phyloP scores from a whole-genome alignment of 2,329 filamentous ascomycete genomes.

The Colletotrichum sp. region DNA sequence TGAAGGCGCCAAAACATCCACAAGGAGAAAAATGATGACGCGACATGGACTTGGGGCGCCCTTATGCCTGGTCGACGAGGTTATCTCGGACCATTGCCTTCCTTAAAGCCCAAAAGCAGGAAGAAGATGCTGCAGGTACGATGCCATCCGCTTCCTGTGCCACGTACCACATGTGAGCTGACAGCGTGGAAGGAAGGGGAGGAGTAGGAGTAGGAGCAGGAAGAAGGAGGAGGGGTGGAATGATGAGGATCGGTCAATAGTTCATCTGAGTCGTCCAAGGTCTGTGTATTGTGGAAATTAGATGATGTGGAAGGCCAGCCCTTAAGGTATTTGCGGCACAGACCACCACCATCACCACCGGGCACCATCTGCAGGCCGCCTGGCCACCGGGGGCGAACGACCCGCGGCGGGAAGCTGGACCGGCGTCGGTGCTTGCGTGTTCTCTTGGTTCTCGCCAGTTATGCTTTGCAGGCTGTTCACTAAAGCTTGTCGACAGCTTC shows the following conservation, averaged over 20 bases:
- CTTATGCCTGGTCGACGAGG: not conserved
- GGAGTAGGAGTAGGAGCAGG: not conserved
- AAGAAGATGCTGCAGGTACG: not conserved
- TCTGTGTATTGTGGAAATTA: slow-evolving; percentile 19
- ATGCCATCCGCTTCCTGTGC: not conserved
- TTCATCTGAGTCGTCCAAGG: not conserved
- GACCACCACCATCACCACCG: not conserved
- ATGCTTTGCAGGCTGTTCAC: not conserved
- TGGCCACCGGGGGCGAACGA: not conserved
- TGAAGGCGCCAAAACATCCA: not conserved
- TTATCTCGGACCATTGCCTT: not conserved
- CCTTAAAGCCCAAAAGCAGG: not conserved
- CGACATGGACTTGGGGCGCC: not conserved
- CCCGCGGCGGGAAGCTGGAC: not conserved
- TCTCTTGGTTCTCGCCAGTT: not conserved
- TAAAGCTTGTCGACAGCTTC: not conserved
- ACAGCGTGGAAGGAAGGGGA: not conserved
- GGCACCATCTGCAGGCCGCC: not conserved
- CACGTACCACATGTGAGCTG: not conserved
- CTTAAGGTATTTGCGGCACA: slow-evolving; percentile 2
- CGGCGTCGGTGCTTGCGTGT: not conserved
- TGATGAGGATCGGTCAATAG: slow-evolving; percentile 6
- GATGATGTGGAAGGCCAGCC: not conserved
- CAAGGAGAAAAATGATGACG: not conserved
- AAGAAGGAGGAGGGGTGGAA: not conserved